These are phyloP conservation scores for Phytophthora rubi DNA, from an alignment of 352 stramenopile genomes.

Conservation along the genomic window DNA sequence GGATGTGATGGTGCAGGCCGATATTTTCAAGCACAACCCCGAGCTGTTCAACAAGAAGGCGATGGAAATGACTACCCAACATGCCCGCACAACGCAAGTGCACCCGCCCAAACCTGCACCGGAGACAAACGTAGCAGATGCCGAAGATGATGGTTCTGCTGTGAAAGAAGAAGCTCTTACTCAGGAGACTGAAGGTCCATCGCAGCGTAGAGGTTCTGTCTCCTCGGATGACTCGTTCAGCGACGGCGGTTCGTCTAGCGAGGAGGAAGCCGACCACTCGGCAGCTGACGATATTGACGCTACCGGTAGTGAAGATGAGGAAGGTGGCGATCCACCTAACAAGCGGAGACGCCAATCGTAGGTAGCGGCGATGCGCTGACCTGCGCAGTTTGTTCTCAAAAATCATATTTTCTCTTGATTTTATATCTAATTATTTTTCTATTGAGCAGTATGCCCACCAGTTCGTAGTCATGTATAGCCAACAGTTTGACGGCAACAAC, in stretches of 20 bases:
- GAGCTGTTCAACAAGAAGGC: conserved; percentile 76
- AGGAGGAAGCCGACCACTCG: conserved; percentile 34
- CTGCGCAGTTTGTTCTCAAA: too few relatives aligned
- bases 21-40: conserved; percentile 81
- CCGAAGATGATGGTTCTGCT: not conserved
- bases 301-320: conserved; percentile 5
- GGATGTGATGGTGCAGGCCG: conserved; percentile 46
- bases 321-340: conserved; percentile 10
- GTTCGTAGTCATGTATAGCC: not conserved
- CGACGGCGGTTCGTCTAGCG: conserved; percentile 51
- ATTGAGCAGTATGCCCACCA: too few relatives aligned
- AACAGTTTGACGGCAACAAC: not conserved
- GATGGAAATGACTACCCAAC: conserved; percentile 60
- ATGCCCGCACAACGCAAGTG: conserved; percentile 40
- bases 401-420: too few relatives aligned
- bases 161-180: conserved; percentile 17
- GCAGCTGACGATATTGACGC: not conserved
- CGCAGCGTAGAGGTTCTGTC: conserved; percentile 17
- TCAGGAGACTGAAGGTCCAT: conserved; percentile 27
- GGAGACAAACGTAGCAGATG: conserved; percentile 1
- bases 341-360: conserved; percentile 44
- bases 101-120: conserved; percentile 6
- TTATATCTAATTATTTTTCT: too few relatives aligned
- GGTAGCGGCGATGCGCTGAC: not conserved
- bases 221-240: conserved; percentile 54